A percentile compares a stretch with the other conserved stretches of the same genome.
Conservation (phyloP, 2,329 filamentous ascomycete genomes). For the Hortaea werneckii region DNA sequence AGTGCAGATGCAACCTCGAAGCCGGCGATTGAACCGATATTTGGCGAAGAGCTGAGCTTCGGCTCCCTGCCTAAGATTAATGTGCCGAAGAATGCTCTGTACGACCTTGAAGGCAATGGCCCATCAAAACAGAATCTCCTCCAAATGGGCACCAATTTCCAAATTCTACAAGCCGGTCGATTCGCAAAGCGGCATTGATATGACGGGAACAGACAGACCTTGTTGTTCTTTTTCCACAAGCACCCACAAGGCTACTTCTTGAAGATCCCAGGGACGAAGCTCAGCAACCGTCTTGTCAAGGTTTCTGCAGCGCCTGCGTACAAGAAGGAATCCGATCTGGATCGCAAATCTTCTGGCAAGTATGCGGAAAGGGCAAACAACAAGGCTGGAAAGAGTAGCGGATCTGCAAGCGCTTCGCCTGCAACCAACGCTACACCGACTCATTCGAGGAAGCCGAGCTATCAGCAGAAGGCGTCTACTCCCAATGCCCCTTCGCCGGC, state of each 20-base stretch:
- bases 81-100: conserved; percentile 18
- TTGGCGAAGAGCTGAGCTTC: conserved; percentile 37
- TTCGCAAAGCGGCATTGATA: neutral
- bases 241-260: conserved; percentile 16
- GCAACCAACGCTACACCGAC: conserved; percentile 3
- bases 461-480: conserved; percentile 1
- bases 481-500: neutral
- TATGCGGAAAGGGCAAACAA: conserved; percentile 5
- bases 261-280: conserved; percentile 18
- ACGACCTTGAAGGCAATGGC: conserved; percentile 8
- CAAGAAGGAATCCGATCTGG: conserved; percentile 3
- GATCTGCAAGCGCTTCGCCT: conserved; percentile 2
- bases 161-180: conserved; percentile 9
- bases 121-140: conserved; percentile 13
- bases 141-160: conserved; percentile 5
- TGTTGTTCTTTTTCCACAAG: conserved; percentile 4
- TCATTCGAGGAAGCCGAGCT: conserved; percentile 6
- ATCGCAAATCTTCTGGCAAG: conserved; percentile 9
- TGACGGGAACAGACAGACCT: neutral
- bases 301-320: neutral
- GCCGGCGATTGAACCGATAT: conserved; percentile 31
- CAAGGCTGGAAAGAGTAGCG: conserved; percentile 3
- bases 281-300: conserved; percentile 8
- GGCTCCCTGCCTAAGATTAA: conserved; percentile 33
- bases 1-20: conserved; percentile 29